phyloP scores from a whole-genome alignment of 1,284 basidiomycete species.

The Moesziomyces sp. region DNA sequence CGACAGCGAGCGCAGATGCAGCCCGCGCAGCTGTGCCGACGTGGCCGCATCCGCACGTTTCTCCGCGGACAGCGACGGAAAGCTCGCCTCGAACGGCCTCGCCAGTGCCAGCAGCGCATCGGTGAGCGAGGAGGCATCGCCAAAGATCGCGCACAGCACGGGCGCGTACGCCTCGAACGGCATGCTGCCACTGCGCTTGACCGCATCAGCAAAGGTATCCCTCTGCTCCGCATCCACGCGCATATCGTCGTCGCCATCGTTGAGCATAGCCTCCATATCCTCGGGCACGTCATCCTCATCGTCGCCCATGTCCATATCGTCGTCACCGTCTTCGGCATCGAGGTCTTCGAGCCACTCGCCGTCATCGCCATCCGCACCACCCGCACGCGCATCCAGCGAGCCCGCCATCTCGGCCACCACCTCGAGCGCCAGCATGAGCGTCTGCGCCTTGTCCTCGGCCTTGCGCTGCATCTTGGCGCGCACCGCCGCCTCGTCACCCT shows the following conservation, averaged over 20 bases:
- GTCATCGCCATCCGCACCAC: conserved; percentile 14
- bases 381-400: conserved; percentile 21
- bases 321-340: conserved; percentile 24
- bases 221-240: conserved; percentile 1
- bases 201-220: conserved; percentile 44
- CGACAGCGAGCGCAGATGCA: conserved; percentile 54
- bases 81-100: conserved; percentile 39
- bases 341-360: conserved; percentile 38
- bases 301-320: conserved; percentile 23
- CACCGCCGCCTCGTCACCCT: conserved; percentile 25
- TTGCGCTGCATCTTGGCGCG: conserved; percentile 36
- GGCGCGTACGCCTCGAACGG: conserved; percentile 37
- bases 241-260: conserved; percentile 24
- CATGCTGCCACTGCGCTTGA: conserved; percentile 25
- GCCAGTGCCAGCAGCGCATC: conserved; percentile 35
- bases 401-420: conserved; percentile 58
- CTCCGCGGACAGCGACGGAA: conserved; percentile 29
- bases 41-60: not conserved
- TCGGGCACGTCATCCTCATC: conserved; percentile 1
- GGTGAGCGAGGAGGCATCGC: conserved; percentile 8
- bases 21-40: conserved; percentile 24
- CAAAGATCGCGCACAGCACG: conserved; percentile 10
- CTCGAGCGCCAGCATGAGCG: conserved; percentile 56
- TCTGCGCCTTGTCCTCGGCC: conserved; percentile 53
- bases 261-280: not conserved